These are phyloP conservation scores for Phanerochaete sordida DNA, from an alignment of 768 basidiomycete genomes.

Conservation along the genomic window DNA sequence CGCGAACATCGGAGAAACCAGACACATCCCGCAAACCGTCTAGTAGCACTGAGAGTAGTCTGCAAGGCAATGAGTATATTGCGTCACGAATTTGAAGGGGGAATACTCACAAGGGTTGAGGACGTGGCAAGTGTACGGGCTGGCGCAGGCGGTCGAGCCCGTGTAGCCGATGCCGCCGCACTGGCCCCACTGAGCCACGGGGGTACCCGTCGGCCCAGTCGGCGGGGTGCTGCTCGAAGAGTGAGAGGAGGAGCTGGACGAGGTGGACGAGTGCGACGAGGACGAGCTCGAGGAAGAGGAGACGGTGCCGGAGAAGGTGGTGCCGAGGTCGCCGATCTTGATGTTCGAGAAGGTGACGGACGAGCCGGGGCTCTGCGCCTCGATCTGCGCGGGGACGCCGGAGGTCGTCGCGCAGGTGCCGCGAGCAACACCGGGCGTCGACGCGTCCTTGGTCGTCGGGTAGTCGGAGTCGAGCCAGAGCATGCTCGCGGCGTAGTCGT, in stretches of 20 bases:
- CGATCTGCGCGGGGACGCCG: conserved; percentile 40
- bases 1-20: neutral
- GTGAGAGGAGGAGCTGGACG: neutral
- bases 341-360: conserved; percentile 51
- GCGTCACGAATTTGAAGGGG: neutral
- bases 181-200: conserved; percentile 16
- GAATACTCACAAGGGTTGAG: conserved; percentile 7
- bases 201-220: neutral
- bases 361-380: conserved; percentile 32
- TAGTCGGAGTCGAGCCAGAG: conserved; percentile 55
- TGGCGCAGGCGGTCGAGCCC: conserved; percentile 7
- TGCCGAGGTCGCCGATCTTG: conserved; percentile 42
- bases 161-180: conserved; percentile 19
- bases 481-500: conserved; percentile 51
- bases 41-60: conserved; percentile 12
- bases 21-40: neutral
- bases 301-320: conserved; percentile 28
- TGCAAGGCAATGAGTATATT: neutral
- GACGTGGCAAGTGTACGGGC: conserved; percentile 8
- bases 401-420: conserved; percentile 38
- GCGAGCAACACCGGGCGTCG: conserved; percentile 15
- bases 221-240: neutral
- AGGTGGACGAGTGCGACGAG: conserved; percentile 1
- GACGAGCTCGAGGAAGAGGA: neutral
- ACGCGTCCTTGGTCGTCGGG: conserved; percentile 23